Percentiles rank a stretch among this genome's conserved stretches.
phyloP scores from a whole-genome alignment of 208 protist genomes.

The Blechomonas ayalai region DNA sequence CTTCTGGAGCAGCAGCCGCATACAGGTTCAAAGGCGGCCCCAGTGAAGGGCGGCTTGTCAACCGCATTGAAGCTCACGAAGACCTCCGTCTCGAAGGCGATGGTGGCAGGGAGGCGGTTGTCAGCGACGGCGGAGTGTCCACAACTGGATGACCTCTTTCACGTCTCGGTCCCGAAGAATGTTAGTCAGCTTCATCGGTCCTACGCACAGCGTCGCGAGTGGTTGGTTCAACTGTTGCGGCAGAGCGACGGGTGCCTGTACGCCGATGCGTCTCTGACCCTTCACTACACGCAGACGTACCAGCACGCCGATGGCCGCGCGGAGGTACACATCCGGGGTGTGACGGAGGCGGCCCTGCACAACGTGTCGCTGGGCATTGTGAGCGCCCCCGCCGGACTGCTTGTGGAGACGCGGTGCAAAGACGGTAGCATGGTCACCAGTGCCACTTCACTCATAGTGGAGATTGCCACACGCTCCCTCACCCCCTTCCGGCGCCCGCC shows the following conservation, averaged over 20 bases:
- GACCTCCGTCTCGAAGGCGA: no score
- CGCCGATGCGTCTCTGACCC: slow-evolving; percentile 29
- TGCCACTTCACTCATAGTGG: slow-evolving; percentile 17
- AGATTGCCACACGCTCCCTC: slow-evolving; percentile 60
- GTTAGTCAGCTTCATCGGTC: slow-evolving; percentile 19
- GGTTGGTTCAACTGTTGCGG: slow-evolving; percentile 20
- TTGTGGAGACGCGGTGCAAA: slow-evolving; percentile 48
- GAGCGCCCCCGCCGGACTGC: slow-evolving; percentile 32
- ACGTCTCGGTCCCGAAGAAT: slow-evolving; percentile 12
- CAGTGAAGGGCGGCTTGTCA: no score
- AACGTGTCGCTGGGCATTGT: slow-evolving; percentile 36
- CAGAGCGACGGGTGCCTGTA: slow-evolving; percentile 29
- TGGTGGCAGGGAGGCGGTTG: no score
- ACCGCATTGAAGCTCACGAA: no score
- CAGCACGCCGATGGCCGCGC: slow-evolving; percentile 39
- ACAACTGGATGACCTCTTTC: slow-evolving; percentile 24
- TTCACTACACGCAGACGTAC: slow-evolving; percentile 43
- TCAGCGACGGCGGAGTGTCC: slow-evolving; percentile 1
- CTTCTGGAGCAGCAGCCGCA: background rate
- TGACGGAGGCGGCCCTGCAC: slow-evolving; percentile 10
- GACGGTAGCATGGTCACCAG: slow-evolving; percentile 7
- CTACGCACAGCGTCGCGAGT: slow-evolving; percentile 22
- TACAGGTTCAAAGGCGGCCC: background rate
- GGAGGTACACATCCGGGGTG: slow-evolving; percentile 22
- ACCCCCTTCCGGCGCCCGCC: slow-evolving; percentile 51